Conservation (phyloP, 192 early-diverging fungal species). For the Mortierella claussenii region DNA sequence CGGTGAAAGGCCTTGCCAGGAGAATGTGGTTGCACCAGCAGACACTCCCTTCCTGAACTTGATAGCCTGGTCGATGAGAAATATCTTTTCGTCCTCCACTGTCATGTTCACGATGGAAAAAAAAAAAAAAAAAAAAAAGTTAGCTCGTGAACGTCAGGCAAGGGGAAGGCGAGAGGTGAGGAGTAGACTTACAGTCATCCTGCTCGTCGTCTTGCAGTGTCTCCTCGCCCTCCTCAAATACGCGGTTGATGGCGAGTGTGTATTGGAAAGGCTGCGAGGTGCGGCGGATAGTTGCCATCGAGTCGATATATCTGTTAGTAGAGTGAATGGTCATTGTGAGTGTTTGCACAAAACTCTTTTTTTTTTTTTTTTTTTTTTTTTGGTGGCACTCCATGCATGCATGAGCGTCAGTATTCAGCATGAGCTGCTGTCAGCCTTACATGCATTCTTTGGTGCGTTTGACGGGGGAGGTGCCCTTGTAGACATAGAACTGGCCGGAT, state of each 20-base stretch:
- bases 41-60: slow-evolving; percentile 55
- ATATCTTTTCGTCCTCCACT: slow-evolving; percentile 75
- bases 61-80: slow-evolving; percentile 71
- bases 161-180: no score
- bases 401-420: no score
- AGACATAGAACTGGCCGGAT: slow-evolving; percentile 73
- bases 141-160: no score
- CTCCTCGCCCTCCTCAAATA: slow-evolving; percentile 82
- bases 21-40: slow-evolving; percentile 52
- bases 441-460: slow-evolving; percentile 62
- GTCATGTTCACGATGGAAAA: not conserved
- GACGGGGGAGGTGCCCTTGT: slow-evolving; percentile 51
- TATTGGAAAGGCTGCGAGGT: slow-evolving; percentile 74
- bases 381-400: not conserved
- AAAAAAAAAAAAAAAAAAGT: not conserved
- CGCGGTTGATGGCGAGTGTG: slow-evolving; percentile 79
- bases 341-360: not conserved
- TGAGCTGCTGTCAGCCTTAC: no score
- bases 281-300: slow-evolving; percentile 72
- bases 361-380: no score
- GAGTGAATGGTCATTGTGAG: not conserved
- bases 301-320: slow-evolving; percentile 69
- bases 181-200: slow-evolving; percentile 14
- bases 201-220: slow-evolving; percentile 65
- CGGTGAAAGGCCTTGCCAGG: slow-evolving; percentile 65